Evolutionary conservation across 495 filamentous ascomycete genomes (phyloP).

Genomic region (Beverwykella pulmonaria): DNA sequence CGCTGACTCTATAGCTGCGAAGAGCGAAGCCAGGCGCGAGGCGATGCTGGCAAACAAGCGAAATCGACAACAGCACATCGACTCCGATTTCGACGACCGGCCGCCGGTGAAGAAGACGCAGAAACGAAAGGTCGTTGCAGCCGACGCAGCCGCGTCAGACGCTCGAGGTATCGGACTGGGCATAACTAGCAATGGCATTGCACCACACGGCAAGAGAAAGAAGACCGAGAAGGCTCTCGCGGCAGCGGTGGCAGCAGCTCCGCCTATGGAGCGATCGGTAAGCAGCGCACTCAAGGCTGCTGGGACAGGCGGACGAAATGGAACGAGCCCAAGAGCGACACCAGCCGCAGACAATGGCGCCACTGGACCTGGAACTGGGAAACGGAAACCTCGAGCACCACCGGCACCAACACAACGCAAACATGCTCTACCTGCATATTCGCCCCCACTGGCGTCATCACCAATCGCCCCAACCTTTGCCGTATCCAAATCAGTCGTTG

Average conservation of each 20-base stretch:
- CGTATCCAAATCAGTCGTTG: conserved; percentile 46
- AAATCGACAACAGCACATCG: conserved; percentile 64
- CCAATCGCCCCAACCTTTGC: conserved; percentile 67
- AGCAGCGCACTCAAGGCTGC: conserved; percentile 58
- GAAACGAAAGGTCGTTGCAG: conserved; percentile 62
- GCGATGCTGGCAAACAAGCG: conserved; percentile 73
- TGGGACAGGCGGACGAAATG: conserved; percentile 50
- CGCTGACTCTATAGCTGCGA: conserved; percentile 70
- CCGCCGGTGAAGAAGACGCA: conserved; percentile 60
- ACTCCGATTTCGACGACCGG: conserved; percentile 78
- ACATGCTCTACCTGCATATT: conserved; percentile 56
- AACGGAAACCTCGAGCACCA: conserved; percentile 67
- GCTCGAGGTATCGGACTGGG: conserved; percentile 45
- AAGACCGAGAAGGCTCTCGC: conserved; percentile 71
- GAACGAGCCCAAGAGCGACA: conserved; percentile 64
- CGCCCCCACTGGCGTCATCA: conserved; percentile 72
- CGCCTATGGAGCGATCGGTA: conserved; percentile 67
- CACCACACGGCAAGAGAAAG: conserved; percentile 67
- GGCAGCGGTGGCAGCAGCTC: conserved; percentile 47
- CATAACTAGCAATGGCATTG: conserved; percentile 37
- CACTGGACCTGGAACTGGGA: conserved; percentile 58
- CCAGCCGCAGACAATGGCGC: conserved; percentile 57
- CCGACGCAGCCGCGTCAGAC: conserved; percentile 38
- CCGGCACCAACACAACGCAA: conserved; percentile 47
- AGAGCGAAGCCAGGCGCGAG: conserved; percentile 81